A percentile compares a stretch with the other conserved stretches of the same genome.
Conservation (phyloP, 352 stramenopile species). For the Pythium volutum region DNA sequence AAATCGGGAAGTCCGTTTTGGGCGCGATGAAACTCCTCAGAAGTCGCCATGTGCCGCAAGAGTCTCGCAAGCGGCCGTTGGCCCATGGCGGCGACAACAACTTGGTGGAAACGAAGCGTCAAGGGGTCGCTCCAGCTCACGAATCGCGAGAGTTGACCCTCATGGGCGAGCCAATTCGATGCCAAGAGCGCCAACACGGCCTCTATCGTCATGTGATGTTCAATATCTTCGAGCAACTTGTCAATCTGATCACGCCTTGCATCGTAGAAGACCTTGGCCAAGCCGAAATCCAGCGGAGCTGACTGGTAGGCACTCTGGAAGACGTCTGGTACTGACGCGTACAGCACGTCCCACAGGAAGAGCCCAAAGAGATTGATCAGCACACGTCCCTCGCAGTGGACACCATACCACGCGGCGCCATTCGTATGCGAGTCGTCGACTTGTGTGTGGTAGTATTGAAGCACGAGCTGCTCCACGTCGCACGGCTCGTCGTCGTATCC, state of each 20-base stretch:
- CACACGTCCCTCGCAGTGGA: slow-evolving; percentile 80
- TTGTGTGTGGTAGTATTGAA: slow-evolving; percentile 67
- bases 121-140: slow-evolving; percentile 46
- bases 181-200: slow-evolving; percentile 42
- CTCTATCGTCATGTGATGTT: slow-evolving; percentile 34
- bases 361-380: slow-evolving; percentile 78
- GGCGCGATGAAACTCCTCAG: slow-evolving; percentile 59
- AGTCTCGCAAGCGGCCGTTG: slow-evolving; percentile 37
- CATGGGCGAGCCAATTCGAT: slow-evolving; percentile 42
- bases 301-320: slow-evolving; percentile 87
- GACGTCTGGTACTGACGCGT: slow-evolving; percentile 69
- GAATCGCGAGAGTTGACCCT: slow-evolving; percentile 58
- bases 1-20: slow-evolving; percentile 76
- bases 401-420: slow-evolving; percentile 70
- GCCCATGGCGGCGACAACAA: slow-evolving; percentile 49
- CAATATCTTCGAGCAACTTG: slow-evolving; percentile 36
- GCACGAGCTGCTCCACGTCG: slow-evolving; percentile 79
- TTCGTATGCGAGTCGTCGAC: slow-evolving; percentile 3
- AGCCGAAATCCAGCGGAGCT: slow-evolving; percentile 68
- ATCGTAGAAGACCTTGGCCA: slow-evolving; percentile 49
- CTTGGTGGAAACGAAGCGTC: slow-evolving; percentile 47
- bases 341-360: slow-evolving; percentile 89
- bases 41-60: slow-evolving; percentile 65
- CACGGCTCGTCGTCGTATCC: slow-evolving; percentile 85
- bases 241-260: slow-evolving; percentile 46